Base-by-base conservation (phyloP, 306 rosid species). In the Prunus davidiana region DNA sequence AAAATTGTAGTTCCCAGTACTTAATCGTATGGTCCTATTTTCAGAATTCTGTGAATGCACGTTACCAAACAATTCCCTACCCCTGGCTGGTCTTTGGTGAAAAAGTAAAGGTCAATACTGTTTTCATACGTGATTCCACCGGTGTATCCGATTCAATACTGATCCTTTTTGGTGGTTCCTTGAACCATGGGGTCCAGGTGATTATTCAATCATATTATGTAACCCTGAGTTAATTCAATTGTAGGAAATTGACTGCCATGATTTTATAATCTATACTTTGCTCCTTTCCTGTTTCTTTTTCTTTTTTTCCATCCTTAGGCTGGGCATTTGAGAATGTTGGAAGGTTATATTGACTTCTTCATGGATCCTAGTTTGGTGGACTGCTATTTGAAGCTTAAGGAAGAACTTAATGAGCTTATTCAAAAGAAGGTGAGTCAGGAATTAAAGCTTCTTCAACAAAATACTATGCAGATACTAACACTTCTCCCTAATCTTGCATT, bases 11-110 rank as follows among this genome's bases (percentile, higher is more conserved):
- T 61, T 79, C 51, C 25, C 13, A 64, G 43, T 45, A 56, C 15
- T 30, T 49, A 75, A 30, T 61, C 72, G 30, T n/a, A 69, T 45
- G 69, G 51, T 83, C 82, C 81, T 86, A 77, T 51, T 76, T 41
- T 69, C 96, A 95, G 98, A 92, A 95, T 82, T 95, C 97, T 9
- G 98, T 95, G 79, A 95, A 95, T 77, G 91, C 92, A 15, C 96
- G 97, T 12, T 92, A 86, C 86, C 96, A 95, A 77, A 92, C 96
- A 52, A 95, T 95, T 85, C 90, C 96, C 66, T 92, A 92, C 77
- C 98, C 98, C 30, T 95, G 98, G 98, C 83, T 95, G 87, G 97
- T 92, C 74, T 95, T 95, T 79, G 93, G 95, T 18, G 98, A 95
- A 83, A 95, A 95, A 85, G 93, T 95, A 74, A 92, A 92, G 82